phyloP scores from a whole-genome alignment of 257 asterid species.

The Solanum chiquidenum region DNA sequence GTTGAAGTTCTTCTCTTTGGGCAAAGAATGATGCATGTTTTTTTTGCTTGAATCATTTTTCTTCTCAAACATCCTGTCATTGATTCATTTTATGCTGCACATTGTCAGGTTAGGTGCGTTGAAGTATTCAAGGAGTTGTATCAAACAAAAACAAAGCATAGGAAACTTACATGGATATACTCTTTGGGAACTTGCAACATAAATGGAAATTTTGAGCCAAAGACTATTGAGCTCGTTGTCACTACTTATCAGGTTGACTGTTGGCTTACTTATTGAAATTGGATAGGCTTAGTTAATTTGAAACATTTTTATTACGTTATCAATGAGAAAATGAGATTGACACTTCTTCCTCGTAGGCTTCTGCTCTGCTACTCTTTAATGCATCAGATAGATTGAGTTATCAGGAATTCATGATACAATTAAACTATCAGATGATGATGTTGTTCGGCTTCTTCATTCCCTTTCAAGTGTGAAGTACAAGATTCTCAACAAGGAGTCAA shows the following conservation, averaged over 20 bases:
- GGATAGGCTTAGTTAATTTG: neutral
- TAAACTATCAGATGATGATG: constrained; percentile 89
- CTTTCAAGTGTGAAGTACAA: constrained; percentile 94
- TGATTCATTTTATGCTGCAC: neutral
- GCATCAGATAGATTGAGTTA: constrained; percentile 78
- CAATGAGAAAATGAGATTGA: neutral
- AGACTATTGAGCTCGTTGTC: constrained; percentile 77
- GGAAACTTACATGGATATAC: constrained; percentile 88
- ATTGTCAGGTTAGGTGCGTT: constrained; percentile 65
- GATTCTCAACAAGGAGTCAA: constrained; percentile 84
- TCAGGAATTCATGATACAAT: constrained; percentile 74
- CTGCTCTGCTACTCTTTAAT: constrained; percentile 76
- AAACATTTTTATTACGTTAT: neutral
- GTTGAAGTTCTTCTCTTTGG: neutral
- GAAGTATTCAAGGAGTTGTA: constrained; percentile 94
- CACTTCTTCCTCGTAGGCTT: constrained; percentile 42
- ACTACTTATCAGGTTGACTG: constrained; percentile 79
- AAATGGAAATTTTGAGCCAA: constrained; percentile 78
- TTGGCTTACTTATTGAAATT: neutral
- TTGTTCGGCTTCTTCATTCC: constrained; percentile 83
- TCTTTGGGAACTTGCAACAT: constrained; percentile 94
- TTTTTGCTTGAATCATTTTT: neutral
- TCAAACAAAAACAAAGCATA: constrained; percentile 94
- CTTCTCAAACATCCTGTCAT: neutral
- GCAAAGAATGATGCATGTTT: neutral